Base-by-base conservation (phyloP, 768 basidiomycete genomes). In the Xanthoconium stramineum region DNA sequence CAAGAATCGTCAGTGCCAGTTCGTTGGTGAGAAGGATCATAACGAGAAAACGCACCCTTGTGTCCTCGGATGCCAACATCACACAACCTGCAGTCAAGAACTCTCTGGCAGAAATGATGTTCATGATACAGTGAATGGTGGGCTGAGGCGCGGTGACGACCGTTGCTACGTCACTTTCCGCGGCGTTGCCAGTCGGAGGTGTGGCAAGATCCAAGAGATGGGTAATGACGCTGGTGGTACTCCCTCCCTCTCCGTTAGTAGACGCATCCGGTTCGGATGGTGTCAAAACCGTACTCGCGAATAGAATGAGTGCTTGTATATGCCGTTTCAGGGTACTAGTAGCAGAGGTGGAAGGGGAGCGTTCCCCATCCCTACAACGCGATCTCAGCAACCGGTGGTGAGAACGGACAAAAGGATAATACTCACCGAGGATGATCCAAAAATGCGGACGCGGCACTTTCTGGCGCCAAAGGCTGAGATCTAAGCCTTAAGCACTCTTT, bases 291-390 rank as follows among this genome's bases (percentile, higher is more conserved):
- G 75, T 72, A 12, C 83, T 81, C 49, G 83, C 78, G 62, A 91
- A 89, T 5, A 81, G 66, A 17, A 94, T 71, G 4, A 94, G 78
- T 4, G 88, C 79, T 53, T 87, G 82, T 24, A 88, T 82, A 58
- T 88, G 82, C 40, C 84, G 82, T 58, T 77, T 84, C 46, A 80
- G 62, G 3, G 75, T n/a, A n/a, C n/a, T n/a, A n/a, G n/a, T 65
- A 3, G 76, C 75, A 17, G 78, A 70, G 2, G 74, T 61, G 12
- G 83, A 75, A 28, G 69, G 69, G 1, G 78, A 70, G 35, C 81
- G 80, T 28, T 88, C 88, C 20, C 82, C 85, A 54, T 88, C 84
- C 14, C 86, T 88, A 46, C 38, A 19, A 38, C 36, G 6, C 13
- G 1, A 30, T 50, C 8, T 66, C 40, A 61, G 40, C 15, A 47